phyloP scores from a whole-genome alignment of 768 basidiomycete species.

The Ramaria rubella region DNA sequence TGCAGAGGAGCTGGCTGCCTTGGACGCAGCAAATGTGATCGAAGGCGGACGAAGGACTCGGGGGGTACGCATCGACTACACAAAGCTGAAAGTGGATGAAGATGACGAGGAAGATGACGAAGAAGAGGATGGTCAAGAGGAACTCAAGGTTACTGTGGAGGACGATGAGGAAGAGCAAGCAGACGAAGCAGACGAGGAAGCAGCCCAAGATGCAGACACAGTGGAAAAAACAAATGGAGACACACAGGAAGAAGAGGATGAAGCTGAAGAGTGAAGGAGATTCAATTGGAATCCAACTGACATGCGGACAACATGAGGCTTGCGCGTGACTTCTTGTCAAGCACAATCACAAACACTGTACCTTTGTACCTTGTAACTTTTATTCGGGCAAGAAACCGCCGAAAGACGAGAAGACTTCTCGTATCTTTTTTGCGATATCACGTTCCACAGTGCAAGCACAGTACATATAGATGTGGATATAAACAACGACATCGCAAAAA shows the following conservation, averaged over 20 bases:
- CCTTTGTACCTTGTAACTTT: background rate
- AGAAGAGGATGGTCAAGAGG: slow-evolving; percentile 47
- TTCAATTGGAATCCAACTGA: background rate
- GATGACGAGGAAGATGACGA: slow-evolving; percentile 29
- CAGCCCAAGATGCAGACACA: slow-evolving; percentile 9
- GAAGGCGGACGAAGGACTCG: slow-evolving; percentile 22
- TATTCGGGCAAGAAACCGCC: too few species aligned
- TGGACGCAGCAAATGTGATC: slow-evolving; percentile 18
- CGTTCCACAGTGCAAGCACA: too few species aligned
- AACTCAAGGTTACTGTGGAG: slow-evolving; percentile 33
- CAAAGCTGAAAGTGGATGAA: slow-evolving; percentile 19
- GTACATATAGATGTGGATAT: too few species aligned
- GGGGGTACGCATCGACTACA: slow-evolving; percentile 22
- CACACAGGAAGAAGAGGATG: slow-evolving; percentile 34
- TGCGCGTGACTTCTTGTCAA: background rate
- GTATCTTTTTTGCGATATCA: too few species aligned
- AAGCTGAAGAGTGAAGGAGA: slow-evolving; percentile 28
- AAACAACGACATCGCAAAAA: too few species aligned
- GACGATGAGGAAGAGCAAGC: slow-evolving; percentile 4
- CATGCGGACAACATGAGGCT: slow-evolving; percentile 1
- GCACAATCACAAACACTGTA: background rate
- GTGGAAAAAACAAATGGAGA: slow-evolving; percentile 23
- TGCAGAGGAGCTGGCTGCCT: slow-evolving; percentile 20
- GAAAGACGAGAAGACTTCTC: too few species aligned
- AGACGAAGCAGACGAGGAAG: slow-evolving; percentile 14